Base-by-base conservation (phyloP, 2,329 filamentous ascomycete species). In the Ramichloridium luteum region DNA sequence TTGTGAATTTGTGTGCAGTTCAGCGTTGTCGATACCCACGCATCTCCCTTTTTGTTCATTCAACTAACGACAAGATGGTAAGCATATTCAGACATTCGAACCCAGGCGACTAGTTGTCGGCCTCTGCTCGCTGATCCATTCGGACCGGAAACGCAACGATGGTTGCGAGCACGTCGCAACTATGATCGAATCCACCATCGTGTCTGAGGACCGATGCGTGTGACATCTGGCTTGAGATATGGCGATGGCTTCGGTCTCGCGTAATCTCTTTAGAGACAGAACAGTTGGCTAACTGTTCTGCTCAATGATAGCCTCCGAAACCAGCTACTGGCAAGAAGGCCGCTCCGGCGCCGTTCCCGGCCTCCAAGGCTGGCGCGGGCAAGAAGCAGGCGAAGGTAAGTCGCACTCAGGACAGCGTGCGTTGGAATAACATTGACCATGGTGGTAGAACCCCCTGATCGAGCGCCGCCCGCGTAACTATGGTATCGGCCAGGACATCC, bases 271-370 rank as follows among this genome's bases (percentile, higher is more conserved):
- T 92, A 92, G 84, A 93, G 84, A 54, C 44, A 80, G 75, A 79
- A 77, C 81, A 84, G 79, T 81, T 71, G 66, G 63, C 85, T 94
- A 81, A 93, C 84, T 93, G 81, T 90, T 86, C 92, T 84, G 55
- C 88, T 96, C 88, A 90, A 96, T 96, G 86, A 96, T 72, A 96
- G 90, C 84, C 90, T 80, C 82, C 88, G 63, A 98, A 96, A 73
- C 57, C 20, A 23, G 20, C 62, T 57, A 85, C 44, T 58, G 42
- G 85, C 74, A 96, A 94, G 82, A 96, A 94, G 76, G 79, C 83
- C 68, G 90, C 90, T 57, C 72, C 90, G 63, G 85, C 90, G 70
- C 90, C 90, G 64, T 93, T 93, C 77, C 82, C 85, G 61, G 78
- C 86, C 72, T 75, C 78, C 59, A 93, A 92, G 77, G 83, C 86